A percentile compares a stretch with the other conserved stretches of the same genome.
These are phyloP conservation scores for Metschnikowia lochheadii DNA, from an alignment of 805 yeast species.

Conservation along the genomic window DNA sequence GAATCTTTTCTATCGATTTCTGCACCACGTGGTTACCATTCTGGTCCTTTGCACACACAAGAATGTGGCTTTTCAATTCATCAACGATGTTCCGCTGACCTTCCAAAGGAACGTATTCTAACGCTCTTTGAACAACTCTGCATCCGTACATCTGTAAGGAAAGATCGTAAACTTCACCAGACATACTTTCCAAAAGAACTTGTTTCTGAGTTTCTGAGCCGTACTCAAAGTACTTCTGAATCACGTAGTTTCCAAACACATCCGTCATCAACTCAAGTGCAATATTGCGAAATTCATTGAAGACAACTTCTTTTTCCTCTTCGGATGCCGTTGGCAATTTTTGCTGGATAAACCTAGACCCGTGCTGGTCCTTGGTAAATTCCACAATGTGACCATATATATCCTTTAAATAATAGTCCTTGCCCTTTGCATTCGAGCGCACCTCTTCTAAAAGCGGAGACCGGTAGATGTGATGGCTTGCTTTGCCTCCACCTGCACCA, in stretches of 20 bases:
- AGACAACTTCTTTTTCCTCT: slow-evolving; percentile 73
- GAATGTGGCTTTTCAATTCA: slow-evolving; percentile 70
- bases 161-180: slow-evolving; percentile 66
- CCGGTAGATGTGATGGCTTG: slow-evolving; percentile 52
- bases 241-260: slow-evolving; percentile 96
- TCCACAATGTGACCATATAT: slow-evolving; percentile 85
- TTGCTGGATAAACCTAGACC: slow-evolving; percentile 94
- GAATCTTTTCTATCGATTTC: slow-evolving; percentile 84
- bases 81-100: slow-evolving; percentile 65
- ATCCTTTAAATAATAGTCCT: slow-evolving; percentile 61
- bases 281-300: slow-evolving; percentile 74
- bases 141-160: slow-evolving; percentile 97
- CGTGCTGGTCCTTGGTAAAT: slow-evolving; percentile 94
- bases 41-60: slow-evolving; percentile 68
- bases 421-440: slow-evolving; percentile 58
- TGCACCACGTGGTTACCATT: slow-evolving; percentile 98
- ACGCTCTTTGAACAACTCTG: slow-evolving; percentile 91
- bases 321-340: slow-evolving; percentile 61
- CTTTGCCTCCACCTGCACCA: slow-evolving; percentile 19
- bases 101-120: slow-evolving; percentile 62
- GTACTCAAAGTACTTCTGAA: slow-evolving; percentile 87
- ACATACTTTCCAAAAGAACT: slow-evolving; percentile 65
- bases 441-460: slow-evolving; percentile 84
- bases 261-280: slow-evolving; percentile 84
- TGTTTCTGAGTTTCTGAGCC: slow-evolving; percentile 70